Evolutionary conservation across 2,329 filamentous ascomycete genomes (phyloP).

Genomic region (Aureobasidium sp.): DNA sequence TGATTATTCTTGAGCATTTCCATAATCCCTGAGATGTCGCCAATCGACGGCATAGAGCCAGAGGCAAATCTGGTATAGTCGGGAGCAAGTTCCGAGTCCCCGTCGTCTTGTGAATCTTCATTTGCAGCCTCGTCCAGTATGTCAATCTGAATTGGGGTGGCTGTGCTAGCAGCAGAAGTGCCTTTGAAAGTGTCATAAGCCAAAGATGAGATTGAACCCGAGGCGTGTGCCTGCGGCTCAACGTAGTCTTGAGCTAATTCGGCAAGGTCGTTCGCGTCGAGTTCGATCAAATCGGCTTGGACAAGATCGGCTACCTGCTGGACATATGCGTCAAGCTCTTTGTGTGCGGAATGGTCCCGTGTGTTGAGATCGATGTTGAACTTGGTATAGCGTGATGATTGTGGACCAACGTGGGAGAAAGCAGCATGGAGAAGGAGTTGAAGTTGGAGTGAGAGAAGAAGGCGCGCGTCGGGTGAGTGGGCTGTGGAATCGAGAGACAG

Average conservation of each 20-base stretch:
- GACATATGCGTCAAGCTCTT: constrained; percentile 53
- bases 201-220: constrained; percentile 36
- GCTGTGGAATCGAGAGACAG: neutral
- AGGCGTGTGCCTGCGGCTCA: constrained; percentile 48
- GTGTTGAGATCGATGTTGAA: constrained; percentile 55
- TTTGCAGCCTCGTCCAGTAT: neutral
- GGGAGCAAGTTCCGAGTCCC: neutral
- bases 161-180: neutral
- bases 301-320: constrained; percentile 55
- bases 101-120: constrained; percentile 7
- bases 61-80: neutral
- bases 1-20: neutral
- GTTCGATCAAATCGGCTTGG: constrained; percentile 58
- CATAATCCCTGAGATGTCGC: neutral
- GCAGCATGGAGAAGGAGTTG: constrained; percentile 17
- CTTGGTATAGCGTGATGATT: constrained; percentile 31
- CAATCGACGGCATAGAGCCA: neutral
- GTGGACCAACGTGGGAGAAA: constrained; percentile 15
- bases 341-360: constrained; percentile 47
- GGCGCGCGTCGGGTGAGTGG: constrained; percentile 27
- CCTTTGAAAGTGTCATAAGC: constrained; percentile 50
- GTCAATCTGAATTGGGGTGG: neutral
- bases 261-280: constrained; percentile 65
- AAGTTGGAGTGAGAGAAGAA: constrained; percentile 38
- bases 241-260: constrained; percentile 63